These are phyloP conservation scores for Helicocarpus griseus DNA, from an alignment of 2,329 filamentous ascomycete species.

Conservation along the genomic window DNA sequence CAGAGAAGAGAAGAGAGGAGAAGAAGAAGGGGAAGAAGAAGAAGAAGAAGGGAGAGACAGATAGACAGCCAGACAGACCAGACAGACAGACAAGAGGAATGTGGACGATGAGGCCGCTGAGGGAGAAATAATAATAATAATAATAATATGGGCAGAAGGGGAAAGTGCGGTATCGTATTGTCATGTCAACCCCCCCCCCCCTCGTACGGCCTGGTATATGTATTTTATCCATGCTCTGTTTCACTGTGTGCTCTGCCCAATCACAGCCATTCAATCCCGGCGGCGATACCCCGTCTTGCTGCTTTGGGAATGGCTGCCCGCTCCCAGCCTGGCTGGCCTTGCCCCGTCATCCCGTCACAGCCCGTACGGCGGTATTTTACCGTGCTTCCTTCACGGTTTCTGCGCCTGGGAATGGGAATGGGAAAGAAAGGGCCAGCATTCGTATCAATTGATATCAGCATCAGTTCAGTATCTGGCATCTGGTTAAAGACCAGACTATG, in stretches of 20 bases:
- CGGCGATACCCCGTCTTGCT: not conserved
- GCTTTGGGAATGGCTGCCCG: conserved; percentile 1
- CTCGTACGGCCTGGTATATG: not conserved
- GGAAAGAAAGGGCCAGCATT: too few relatives aligned
- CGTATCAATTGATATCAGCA: too few relatives aligned
- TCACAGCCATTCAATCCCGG: not conserved
- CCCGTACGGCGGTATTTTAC: not conserved
- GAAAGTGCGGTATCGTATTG: not conserved
- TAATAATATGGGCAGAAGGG: too few relatives aligned
- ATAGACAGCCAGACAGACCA: not conserved
- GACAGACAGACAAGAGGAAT: conserved; percentile 3
- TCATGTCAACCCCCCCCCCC: not conserved
- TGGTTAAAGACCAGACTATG: too few relatives aligned
- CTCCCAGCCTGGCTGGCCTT: not conserved
- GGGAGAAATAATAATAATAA: too few relatives aligned
- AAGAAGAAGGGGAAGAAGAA: conserved; percentile 7
- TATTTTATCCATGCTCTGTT: not conserved
- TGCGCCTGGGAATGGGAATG: too few relatives aligned
- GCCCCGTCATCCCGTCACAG: not conserved
- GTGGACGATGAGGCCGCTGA: conserved; percentile 6
- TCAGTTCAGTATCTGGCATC: too few relatives aligned
- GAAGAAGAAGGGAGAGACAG: not conserved
- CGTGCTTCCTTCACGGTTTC: too few relatives aligned
- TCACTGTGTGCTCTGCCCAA: conserved; percentile 5
- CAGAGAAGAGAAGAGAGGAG: conserved; percentile 7